Evolutionary conservation across 2,329 filamentous ascomycete genomes (phyloP), one percentile per base, ranked within the genome.

Genomic region (Aspergillus puulaauensis): DNA sequence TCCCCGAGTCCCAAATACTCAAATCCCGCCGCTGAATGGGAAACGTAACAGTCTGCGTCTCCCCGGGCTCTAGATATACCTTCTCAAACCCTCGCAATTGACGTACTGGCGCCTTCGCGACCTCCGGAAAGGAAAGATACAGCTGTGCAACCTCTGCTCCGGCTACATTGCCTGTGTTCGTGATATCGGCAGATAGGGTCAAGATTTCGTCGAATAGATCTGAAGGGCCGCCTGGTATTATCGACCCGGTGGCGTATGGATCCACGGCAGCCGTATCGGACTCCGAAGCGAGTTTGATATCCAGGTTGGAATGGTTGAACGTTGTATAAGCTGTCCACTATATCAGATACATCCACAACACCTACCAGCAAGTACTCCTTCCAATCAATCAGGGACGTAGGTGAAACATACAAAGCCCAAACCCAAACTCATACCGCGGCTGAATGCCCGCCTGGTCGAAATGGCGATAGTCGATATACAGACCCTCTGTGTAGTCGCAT

Each of bases 61-160:
- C 68, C 1, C 78, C 77, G 1, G 75, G 64, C 6, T 66, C 63
- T 1, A 86, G 67, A 1, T 64, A 61, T 2, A 81, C 65, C 68
- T 84, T 85, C 6, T 81, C 75, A 59, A 86, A 86, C 50, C 74
- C 82, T 62, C 81, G 74, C 4, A 83, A 73, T 63, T 81, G 78
- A 56, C 65, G 61, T 33, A 64, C 69, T 55, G 44, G 52, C 23
- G n/a, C 54, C 15, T 54, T 56, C 1, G 56, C 65, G 2, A 44
- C 57, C 2, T 58, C 68, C 72, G 74, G 80, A 66, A 80, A 75
- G 1, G 66, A 66, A n/a, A 86, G 69, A 65, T 86, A 86, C 4
- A 87, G 72, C 69, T 87, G 84, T 4, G 81, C 74, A 1, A 86
- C 80, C 7, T 80, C 76, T 2, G 79, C 77, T 15, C 82, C 83